Base-by-base conservation (phyloP, 2,329 filamentous ascomycete genomes). In the Pseudogymnoascus sp. region DNA sequence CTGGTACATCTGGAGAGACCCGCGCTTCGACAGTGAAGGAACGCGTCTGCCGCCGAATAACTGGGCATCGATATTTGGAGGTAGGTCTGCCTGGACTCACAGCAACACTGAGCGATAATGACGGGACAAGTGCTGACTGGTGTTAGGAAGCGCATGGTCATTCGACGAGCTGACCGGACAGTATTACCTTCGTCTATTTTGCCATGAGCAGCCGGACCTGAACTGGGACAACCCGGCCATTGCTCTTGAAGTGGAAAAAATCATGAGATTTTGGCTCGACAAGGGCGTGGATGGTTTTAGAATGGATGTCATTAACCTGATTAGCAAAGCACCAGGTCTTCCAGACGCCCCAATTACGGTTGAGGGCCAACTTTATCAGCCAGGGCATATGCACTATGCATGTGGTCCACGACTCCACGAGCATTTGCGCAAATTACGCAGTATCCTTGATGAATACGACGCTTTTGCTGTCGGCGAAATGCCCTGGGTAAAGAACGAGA, bases 241-340 rank as follows among this genome's bases (percentile, higher is more conserved):
- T 6, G 81, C 87, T 5, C 76, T 84, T 59, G 88, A 84, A 0
- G 85, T 90, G 1, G 87, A 90, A 68, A 78, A 85, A 5, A 83
- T 87, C 4, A 86, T 90, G 80, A 77, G 78, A 0, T 92, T 90
- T 71, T 92, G 89, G 89, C 79, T 92, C 0, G 79, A 90, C 61
- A 81, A 83, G 5, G 83, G 77, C 41, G 79, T 81, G 63, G 77
- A 79, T 66, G 71, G 71, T 1, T 88, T 87, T 72, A 78, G 86
- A 4, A 85, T 87, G 73, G 85, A 88, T 64, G 84, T 85, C 0
- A 85, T 88, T 64, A 87, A 88, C 68, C 82, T 85, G 67, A 86
- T 87, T 67, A 84, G 79, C 63, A 88, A 88, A 66, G 77, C 79
- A 1, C 79, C 79, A 5, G 76, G 77, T 0, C 83, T 83, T 61